Conservation (phyloP, 768 basidiomycete genomes). For the Pisolithus orientalis region DNA sequence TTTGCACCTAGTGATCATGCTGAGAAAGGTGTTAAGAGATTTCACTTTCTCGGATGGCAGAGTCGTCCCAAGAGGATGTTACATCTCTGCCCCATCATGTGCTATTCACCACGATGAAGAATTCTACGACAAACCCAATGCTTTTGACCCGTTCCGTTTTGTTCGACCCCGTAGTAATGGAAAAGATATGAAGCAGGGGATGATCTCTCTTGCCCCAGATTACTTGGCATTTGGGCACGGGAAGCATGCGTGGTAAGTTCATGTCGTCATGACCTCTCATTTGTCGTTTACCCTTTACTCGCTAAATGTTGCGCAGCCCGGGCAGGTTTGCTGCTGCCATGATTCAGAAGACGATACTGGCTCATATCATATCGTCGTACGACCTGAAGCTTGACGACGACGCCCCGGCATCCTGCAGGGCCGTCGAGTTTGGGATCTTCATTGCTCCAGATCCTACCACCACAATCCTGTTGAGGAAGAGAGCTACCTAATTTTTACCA, state of each 20-base stretch:
- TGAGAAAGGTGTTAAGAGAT: constrained; percentile 24
- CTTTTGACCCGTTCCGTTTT: not conserved
- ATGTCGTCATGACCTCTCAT: not conserved
- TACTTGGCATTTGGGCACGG: constrained; percentile 30
- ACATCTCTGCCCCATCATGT: not conserved
- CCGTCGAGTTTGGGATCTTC: not conserved
- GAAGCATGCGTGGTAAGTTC: constrained; percentile 12
- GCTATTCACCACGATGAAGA: not conserved
- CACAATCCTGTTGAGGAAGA: not conserved
- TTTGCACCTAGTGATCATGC: constrained; percentile 19
- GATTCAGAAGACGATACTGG: constrained; percentile 33
- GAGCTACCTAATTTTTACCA: not conserved
- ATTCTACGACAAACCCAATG: not conserved
- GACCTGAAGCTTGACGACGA: constrained; percentile 44
- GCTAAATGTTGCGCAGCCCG: constrained; percentile 5
- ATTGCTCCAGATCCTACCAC: not conserved
- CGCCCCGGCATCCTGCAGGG: constrained; percentile 21
- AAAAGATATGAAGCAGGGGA: constrained; percentile 9
- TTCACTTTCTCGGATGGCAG: constrained; percentile 32
- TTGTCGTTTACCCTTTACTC: not conserved
- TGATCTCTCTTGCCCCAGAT: constrained; percentile 25
- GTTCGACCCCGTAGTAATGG: not conserved
- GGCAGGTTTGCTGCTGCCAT: constrained; percentile 37
- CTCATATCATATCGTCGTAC: constrained; percentile 32
- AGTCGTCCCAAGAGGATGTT: constrained; percentile 22